These are phyloP conservation scores for Daldinia loculata DNA, from an alignment of 495 filamentous ascomycete species.

Conservation along the genomic window DNA sequence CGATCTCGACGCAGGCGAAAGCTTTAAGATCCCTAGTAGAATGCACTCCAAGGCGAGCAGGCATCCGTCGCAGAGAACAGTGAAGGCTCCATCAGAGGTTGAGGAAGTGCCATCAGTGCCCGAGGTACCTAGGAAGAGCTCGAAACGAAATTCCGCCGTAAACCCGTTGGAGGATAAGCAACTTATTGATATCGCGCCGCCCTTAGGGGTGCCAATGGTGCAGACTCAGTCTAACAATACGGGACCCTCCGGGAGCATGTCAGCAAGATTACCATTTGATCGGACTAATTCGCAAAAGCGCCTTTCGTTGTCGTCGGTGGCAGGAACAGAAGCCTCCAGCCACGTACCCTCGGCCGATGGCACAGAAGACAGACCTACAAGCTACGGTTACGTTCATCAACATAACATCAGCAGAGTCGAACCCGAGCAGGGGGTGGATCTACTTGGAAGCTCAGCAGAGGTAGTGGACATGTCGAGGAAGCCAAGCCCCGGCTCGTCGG, in stretches of 20 bases:
- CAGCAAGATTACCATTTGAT: constrained; percentile 68
- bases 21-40: constrained; percentile 71
- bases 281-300: constrained; percentile 62
- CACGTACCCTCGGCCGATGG: constrained; percentile 41
- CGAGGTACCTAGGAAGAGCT: constrained; percentile 69
- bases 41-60: constrained; percentile 66
- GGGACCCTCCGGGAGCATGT: constrained; percentile 39
- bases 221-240: constrained; percentile 23
- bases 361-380: constrained; percentile 67
- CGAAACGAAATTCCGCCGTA: constrained; percentile 59
- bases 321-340: constrained; percentile 57
- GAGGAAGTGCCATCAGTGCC: constrained; percentile 47
- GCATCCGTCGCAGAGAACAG: constrained; percentile 40
- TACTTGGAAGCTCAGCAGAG: constrained; percentile 61
- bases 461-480: constrained; percentile 52
- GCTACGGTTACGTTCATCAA: constrained; percentile 77
- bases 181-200: constrained; percentile 19
- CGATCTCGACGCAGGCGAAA: constrained; percentile 67
- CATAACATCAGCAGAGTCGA: constrained; percentile 68
- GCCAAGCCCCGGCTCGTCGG: constrained; percentile 33
- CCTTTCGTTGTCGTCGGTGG: constrained; percentile 57
- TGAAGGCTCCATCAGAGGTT: constrained; percentile 28
- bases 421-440: constrained; percentile 51
- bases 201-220: constrained; percentile 26
- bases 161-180: constrained; percentile 35